Evolutionary conservation across 495 filamentous ascomycete genomes (phyloP), one percentile per base, ranked within the genome.

Genomic region (Halenospora varia): DNA sequence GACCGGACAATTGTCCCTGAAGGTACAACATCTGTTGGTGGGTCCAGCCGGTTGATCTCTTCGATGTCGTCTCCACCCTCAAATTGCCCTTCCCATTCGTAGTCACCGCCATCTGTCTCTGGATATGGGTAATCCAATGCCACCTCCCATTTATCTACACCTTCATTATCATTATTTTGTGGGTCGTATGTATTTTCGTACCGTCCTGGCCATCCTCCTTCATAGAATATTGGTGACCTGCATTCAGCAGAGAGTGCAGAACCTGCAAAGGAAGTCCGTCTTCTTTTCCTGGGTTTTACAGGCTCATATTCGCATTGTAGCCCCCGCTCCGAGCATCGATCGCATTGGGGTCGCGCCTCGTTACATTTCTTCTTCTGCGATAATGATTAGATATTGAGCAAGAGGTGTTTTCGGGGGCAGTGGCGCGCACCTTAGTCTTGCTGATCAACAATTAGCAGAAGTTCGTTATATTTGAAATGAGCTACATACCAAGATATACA

Each of bases 321-420:
- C 13, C 71, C 70, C 46, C 77, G 75, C 66, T 85, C 82, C 25
- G 63, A 57, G 66, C 82, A 86, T 24, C 82, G 78, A 46, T 78
- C 72, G 66, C 82, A 86, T 54, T 75, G 69, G 1, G 82, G 82
- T 15, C 77, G 78, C 51, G 70, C 73, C 64, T 86, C 82, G 61
- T 86, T 82, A 62, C 82, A 86, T 71, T 86, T 86, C 67, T 86
- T 86, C 70, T 86, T 86, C 77, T 82, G 63, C 63, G 19, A 35
- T 6, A 29, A 35, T 24, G 39, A 54, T 66, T 55, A 62, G 56
- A 25, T 19, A n/a, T 15, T 11, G 41, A 26, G 46, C 19, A 29
- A n/a, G n/a, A n/a, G n/a, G n/a, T n/a, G n/a, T n/a, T n/a, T n/a
- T n/a, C n/a, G n/a, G n/a, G n/a, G n/a, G n/a, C n/a, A n/a, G n/a